phyloP scores from a whole-genome alignment of 495 filamentous ascomycete genomes.

The Terfezia boudieri region DNA sequence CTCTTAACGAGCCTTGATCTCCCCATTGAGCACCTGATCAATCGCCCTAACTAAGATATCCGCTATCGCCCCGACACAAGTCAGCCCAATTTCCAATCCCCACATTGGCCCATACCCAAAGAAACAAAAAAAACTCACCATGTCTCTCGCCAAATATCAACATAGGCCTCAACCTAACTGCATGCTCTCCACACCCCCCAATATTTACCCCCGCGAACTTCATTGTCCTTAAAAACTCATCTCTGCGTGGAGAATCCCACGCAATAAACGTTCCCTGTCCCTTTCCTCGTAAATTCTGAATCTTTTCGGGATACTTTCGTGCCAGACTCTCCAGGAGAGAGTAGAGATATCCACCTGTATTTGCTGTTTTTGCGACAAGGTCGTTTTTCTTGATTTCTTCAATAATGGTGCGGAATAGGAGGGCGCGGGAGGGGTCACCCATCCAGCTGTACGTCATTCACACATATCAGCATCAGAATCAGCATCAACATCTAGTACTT shows the following conservation, averaged over 20 bases:
- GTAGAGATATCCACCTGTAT: conserved; percentile 68
- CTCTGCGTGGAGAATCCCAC: conserved; percentile 70
- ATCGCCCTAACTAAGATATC: neutral
- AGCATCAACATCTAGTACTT: neutral
- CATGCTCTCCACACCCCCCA: conserved; percentile 60
- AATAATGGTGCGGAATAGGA: conserved; percentile 84
- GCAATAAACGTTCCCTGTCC: conserved; percentile 93
- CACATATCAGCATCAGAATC: no score
- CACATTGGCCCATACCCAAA: no score
- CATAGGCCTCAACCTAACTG: conserved; percentile 83
- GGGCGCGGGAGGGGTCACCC: conserved; percentile 78
- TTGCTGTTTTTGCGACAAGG: conserved; percentile 52
- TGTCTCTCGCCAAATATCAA: conserved; percentile 88
- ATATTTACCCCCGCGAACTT: conserved; percentile 81
- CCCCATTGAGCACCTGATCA: neutral
- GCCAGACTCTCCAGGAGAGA: conserved; percentile 46
- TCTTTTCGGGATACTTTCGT: conserved; percentile 54
- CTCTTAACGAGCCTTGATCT: neutral
- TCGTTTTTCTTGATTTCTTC: conserved; percentile 62
- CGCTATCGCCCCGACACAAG: neutral
- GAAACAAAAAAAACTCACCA: conserved; percentile 17
- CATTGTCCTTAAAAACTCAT: conserved; percentile 60
- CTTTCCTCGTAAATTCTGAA: conserved; percentile 80
- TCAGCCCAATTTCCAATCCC: no score
- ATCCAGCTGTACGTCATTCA: conserved; percentile 42